A percentile compares a stretch with the other conserved stretches of the same genome.
Evolutionary conservation across 352 stramenopile genomes (phyloP).

Genomic region (Globisporangium paroecandrum): DNA sequence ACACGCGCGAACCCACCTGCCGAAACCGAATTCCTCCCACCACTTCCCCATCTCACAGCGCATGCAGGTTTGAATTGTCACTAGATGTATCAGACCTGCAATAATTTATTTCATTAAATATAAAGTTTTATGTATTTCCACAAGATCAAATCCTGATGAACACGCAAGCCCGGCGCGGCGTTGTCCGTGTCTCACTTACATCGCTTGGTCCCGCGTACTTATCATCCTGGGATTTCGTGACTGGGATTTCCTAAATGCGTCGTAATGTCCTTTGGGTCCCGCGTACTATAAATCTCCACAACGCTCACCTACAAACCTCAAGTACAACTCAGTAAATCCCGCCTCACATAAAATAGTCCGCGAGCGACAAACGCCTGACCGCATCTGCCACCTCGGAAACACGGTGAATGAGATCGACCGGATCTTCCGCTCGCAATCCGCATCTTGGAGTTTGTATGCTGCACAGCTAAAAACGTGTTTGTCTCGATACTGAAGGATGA

Average conservation of each 20-base stretch:
- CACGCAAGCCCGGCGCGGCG: slow-evolving; percentile 8
- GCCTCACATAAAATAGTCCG: background rate
- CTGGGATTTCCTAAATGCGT: slow-evolving; percentile 17
- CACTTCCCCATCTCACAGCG: background rate
- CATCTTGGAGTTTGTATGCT: slow-evolving; percentile 33
- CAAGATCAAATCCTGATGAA: slow-evolving; percentile 13
- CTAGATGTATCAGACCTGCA: background rate
- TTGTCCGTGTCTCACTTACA: slow-evolving; percentile 6
- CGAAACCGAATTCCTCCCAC: background rate
- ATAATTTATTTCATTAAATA: background rate
- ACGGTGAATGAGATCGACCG: slow-evolving; percentile 19
- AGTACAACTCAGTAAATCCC: slow-evolving; percentile 15
- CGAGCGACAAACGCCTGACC: slow-evolving; percentile 17
- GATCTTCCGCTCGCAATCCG: slow-evolving; percentile 10
- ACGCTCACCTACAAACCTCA: background rate
- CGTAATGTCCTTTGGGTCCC: slow-evolving; percentile 7
- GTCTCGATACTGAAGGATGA: slow-evolving; percentile 7
- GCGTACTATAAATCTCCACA: slow-evolving; percentile 18
- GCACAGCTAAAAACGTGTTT: slow-evolving; percentile 19
- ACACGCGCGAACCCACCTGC: slow-evolving; percentile 4
- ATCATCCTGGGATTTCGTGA: background rate
- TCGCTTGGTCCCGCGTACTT: slow-evolving; percentile 30
- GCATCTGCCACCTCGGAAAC: slow-evolving; percentile 15
- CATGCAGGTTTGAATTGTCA: background rate
- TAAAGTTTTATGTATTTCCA: background rate